Evolutionary conservation across 2,329 filamentous ascomycete species (phyloP).

Genomic region (Aspergillus sp.): DNA sequence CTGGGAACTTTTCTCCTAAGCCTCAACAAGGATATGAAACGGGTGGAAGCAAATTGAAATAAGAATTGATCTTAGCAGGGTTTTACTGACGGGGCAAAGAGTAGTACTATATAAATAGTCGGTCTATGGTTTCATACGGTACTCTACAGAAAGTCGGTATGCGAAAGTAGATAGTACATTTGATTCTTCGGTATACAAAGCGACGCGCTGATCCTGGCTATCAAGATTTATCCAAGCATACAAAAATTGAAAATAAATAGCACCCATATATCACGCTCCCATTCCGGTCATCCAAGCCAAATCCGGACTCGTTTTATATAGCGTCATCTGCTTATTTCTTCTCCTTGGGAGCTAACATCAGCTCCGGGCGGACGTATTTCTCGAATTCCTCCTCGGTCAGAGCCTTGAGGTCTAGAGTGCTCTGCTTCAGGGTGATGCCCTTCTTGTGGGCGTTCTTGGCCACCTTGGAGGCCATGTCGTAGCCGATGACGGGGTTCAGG

Average conservation of each 20-base stretch:
- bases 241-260: neutral
- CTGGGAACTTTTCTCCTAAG: neutral
- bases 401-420: constrained; percentile 85
- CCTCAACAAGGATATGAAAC: neutral
- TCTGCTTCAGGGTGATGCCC: constrained; percentile 85
- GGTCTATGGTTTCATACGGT: too few relatives aligned
- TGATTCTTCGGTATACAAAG: constrained; percentile 11
- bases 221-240: constrained; percentile 3
- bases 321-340: constrained; percentile 41
- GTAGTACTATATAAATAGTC: too few relatives aligned
- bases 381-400: constrained; percentile 87
- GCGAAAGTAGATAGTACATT: constrained; percentile 6
- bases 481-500: constrained; percentile 93
- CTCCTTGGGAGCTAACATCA: constrained; percentile 83
- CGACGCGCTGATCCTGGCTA: constrained; percentile 9
- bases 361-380: constrained; percentile 77
- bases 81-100: too few relatives aligned
- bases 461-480: constrained; percentile 94
- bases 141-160: neutral
- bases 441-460: constrained; percentile 99
- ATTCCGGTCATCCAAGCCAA: neutral
- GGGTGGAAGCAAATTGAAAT: neutral
- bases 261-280: neutral
- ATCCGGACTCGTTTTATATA: neutral
- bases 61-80: neutral